These are phyloP conservation scores for Lophium mytilinum DNA, from an alignment of 495 filamentous ascomycete species.

Conservation along the genomic window DNA sequence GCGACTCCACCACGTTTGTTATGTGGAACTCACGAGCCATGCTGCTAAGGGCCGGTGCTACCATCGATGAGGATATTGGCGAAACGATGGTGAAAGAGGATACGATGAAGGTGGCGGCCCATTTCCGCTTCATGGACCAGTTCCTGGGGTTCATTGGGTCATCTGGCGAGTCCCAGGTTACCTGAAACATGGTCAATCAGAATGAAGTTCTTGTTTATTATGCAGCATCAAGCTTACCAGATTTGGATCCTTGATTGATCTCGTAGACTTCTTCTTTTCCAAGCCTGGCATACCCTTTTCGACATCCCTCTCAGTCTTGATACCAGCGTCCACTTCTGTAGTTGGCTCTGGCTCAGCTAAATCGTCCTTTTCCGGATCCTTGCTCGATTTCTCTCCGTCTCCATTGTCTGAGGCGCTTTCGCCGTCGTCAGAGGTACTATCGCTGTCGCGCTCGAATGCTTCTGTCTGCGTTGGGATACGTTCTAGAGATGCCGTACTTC, in stretches of 20 bases:
- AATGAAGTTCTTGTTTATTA: neutral
- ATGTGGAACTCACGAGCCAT: conserved; percentile 57
- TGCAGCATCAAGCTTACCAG: conserved; percentile 12
- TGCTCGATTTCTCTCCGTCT: conserved; percentile 1
- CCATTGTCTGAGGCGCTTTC: neutral
- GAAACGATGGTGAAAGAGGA: conserved; percentile 59
- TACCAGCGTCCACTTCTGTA: conserved; percentile 26
- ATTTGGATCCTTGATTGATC: conserved; percentile 32
- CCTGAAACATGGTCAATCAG: conserved; percentile 8
- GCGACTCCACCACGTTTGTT: conserved; percentile 43
- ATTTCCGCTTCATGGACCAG: conserved; percentile 48
- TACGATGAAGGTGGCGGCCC: conserved; percentile 48
- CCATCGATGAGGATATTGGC: conserved; percentile 62
- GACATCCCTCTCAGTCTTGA: conserved; percentile 27
- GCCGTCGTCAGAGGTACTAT: conserved; percentile 7
- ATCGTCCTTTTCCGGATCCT: conserved; percentile 2
- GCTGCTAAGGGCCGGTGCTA: conserved; percentile 55
- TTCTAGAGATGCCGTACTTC: neutral
- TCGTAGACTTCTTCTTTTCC: conserved; percentile 27
- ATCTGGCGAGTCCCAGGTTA: conserved; percentile 34
- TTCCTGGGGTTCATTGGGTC: conserved; percentile 39
- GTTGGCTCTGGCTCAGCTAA: conserved; percentile 10
- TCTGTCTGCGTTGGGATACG: neutral
- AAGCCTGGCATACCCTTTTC: conserved; percentile 23
- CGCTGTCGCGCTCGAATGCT: neutral